Base-by-base conservation (phyloP, 495 filamentous ascomycete genomes). In the Echria macrotheca region DNA sequence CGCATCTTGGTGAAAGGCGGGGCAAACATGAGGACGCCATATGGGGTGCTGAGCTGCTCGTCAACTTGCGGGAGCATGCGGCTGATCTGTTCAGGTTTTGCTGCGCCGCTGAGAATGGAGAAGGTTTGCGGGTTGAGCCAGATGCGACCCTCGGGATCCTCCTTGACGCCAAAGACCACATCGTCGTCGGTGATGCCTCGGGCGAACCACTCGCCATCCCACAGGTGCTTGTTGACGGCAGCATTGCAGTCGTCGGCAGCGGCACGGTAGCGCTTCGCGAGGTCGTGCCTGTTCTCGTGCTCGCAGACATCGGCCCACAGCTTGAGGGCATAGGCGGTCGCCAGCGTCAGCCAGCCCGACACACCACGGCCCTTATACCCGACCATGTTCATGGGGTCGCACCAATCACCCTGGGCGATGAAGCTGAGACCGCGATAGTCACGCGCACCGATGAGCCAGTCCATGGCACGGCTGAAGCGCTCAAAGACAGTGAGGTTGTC, bases 321-420 rank as follows among this genome's bases (percentile, higher is more conserved):
- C 9, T 71, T 72, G 44, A 70, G 44, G 0, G 76, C 71, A 50
- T 71, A 75, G 7, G 61, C 76, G 0, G 75, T 77, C 17, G 75
- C 76, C 2, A 79, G 61, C 1, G 76, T 79, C 48, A 78, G 68
- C 76, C 76, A 79, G 24, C 75, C 76, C 0, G 76, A 79, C 21
- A 79, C 76, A 17, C 76, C 76, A 29, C 66, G 68, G 37, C 75
- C 75, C 56, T 75, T 77, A 55, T 74, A 75, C 28, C 76, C 76
- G 32, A 78, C 76, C 76, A 79, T 79, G 58, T 79, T 79, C 69
- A 79, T 73, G 36, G 76, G 76, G 50, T 79, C 76, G 50, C 76
- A 79, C 76, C 76, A 79, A 51, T 79, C 76, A 33, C 76, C 76
- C 50, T 79, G 75, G 1, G 72, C 72, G 47, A 79, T 78, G 63